phyloP scores from a whole-genome alignment of 768 basidiomycete species.

The Saitozyma sp. region DNA sequence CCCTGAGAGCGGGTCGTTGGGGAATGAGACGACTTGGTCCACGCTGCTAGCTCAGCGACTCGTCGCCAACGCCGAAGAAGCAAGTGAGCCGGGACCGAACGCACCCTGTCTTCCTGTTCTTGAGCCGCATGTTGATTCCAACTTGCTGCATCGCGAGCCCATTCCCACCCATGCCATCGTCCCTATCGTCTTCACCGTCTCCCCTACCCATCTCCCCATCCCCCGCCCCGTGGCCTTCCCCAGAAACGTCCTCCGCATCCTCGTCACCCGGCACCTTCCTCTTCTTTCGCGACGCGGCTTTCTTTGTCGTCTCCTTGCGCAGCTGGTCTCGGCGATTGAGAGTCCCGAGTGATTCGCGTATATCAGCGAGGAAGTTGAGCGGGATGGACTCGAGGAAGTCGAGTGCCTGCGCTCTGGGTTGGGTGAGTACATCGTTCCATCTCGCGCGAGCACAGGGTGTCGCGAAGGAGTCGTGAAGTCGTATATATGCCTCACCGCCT shows the following conservation, averaged over 20 bases:
- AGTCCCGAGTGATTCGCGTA: constrained; percentile 1
- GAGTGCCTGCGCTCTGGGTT: constrained; percentile 15
- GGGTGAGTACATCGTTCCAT: too few species aligned
- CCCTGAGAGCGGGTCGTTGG: constrained; percentile 23
- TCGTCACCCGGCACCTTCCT: not conserved
- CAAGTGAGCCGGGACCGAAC: not conserved
- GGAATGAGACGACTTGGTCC: constrained; percentile 27
- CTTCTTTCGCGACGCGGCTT: not conserved
- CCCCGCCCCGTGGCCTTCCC: not conserved
- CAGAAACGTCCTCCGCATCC: not conserved
- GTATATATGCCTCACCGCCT: not conserved
- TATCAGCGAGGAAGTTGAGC: constrained; percentile 16
- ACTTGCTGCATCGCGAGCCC: constrained; percentile 2
- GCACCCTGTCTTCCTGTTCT: constrained; percentile 40
- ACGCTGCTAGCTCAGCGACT: constrained; percentile 13
- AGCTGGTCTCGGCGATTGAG: constrained; percentile 3
- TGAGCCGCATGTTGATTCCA: constrained; percentile 20
- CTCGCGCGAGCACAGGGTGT: not conserved
- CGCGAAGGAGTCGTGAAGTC: not conserved
- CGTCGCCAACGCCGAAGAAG: not conserved
- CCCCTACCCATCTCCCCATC: not conserved
- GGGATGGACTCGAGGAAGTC: constrained; percentile 18
- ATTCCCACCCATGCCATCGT: not conserved
- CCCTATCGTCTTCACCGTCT: not conserved
- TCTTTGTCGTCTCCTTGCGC: constrained; percentile 1